Evolutionary conservation across 1,284 basidiomycete genomes (phyloP), one percentile per base, ranked within the genome.

Genomic region (Trichosporon asahii): DNA sequence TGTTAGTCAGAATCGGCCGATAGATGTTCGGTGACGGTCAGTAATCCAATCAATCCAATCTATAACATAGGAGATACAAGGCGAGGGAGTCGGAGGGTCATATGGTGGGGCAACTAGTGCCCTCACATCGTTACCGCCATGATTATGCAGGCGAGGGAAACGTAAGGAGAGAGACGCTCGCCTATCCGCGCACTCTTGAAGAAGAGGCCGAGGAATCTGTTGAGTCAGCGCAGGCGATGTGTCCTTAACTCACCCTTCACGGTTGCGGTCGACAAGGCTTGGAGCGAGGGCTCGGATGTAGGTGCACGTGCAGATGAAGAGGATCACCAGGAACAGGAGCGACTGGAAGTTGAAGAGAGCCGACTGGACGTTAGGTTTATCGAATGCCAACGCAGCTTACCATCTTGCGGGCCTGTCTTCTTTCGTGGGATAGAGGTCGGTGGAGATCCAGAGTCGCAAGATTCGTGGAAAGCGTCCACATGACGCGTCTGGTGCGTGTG

Each of bases 301-400:
- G 2, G 97, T 96, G 86, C 94, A 98, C 60, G 96, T 98, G 86
- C 97, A 99, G 72, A 98, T 95, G 80, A 92, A 86, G 66, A 99
- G 89, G 18, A 99, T 88, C 73, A 98, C 90, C 80, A 97, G 94
- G 76, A 97, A 89, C 14, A 99, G 88, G 21, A 99, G 88, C 0
- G 94, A 95, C 84, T 96, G 91, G 80, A 99, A 99, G 86, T 98
- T 96, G 89, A 99, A 98, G 44, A 99, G 87, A 7, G 97, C 96
- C 61, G 95, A 96, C 95, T 98, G 77, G 5, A n/a, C 0, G 60
- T 69, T 6, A 67, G 67, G 29, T 21, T 7, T 15, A 3, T 18
- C 2, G 14, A 9, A 3, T 1, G 21, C 18, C 2, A 2, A n/a
- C n/a, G 40, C 21, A 15, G 23, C 27, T 23, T 9, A 53, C 27